These are phyloP conservation scores for Aspergillus felis DNA, from an alignment of 2,329 filamentous ascomycete species.

Conservation along the genomic window DNA sequence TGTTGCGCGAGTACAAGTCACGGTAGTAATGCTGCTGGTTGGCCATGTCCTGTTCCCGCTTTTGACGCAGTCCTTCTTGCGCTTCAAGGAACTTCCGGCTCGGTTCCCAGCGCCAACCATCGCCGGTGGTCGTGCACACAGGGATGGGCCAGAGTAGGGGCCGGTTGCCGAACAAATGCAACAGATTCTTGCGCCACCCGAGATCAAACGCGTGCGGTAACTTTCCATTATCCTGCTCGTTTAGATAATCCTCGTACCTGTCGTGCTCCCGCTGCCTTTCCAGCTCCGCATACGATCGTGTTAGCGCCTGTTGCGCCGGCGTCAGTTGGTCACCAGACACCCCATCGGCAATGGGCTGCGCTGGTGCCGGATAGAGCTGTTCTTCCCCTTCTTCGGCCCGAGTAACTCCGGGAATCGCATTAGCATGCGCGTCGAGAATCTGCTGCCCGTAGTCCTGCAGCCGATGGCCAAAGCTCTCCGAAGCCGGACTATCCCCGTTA, in stretches of 20 bases:
- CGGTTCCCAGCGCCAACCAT: conserved; percentile 93
- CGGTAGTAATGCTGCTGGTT: conserved; percentile 31
- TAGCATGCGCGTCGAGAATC: conserved; percentile 75
- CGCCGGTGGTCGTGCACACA: conserved; percentile 77
- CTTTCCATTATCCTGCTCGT: conserved; percentile 82
- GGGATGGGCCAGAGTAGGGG: conserved; percentile 75
- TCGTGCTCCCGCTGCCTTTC: conserved; percentile 63
- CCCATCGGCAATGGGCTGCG: background rate
- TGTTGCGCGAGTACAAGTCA: conserved; percentile 33
- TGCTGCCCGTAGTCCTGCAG: conserved; percentile 66
- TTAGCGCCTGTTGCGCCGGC: conserved; percentile 44
- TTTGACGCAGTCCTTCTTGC: conserved; percentile 28
- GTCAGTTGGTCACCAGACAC: conserved; percentile 25
- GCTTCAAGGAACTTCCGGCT: conserved; percentile 73
- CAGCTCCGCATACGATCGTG: conserved; percentile 50
- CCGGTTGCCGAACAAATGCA: conserved; percentile 73
- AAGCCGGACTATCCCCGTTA: conserved; percentile 21
- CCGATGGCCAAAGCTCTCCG: conserved; percentile 36
- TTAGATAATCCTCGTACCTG: conserved; percentile 75
- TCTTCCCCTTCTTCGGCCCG: conserved; percentile 77
- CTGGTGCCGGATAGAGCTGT: conserved; percentile 35
- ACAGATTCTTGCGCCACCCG: conserved; percentile 73
- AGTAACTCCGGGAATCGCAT: conserved; percentile 74
- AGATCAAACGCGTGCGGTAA: conserved; percentile 93
- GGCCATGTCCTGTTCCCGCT: conserved; percentile 26